These are phyloP conservation scores for Mortierella sp. DNA, from an alignment of 371 early-diverging fungal genomes.

Conservation along the genomic window DNA sequence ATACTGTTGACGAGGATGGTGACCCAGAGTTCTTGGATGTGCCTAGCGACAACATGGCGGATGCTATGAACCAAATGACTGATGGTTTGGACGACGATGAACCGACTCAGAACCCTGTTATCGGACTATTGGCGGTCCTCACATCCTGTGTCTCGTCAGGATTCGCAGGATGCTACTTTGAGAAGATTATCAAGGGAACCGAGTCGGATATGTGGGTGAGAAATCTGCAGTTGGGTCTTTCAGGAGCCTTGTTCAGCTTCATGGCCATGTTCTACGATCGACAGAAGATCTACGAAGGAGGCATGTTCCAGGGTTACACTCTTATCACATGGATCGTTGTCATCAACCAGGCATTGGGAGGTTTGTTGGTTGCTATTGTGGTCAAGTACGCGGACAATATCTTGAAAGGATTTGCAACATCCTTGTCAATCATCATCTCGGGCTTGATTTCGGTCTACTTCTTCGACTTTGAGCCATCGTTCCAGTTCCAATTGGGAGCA, in stretches of 20 bases:
- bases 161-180: slow-evolving; percentile 79
- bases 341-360: slow-evolving; percentile 83
- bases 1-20: slow-evolving; percentile 31
- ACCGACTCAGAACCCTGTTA: slow-evolving; percentile 59
- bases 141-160: slow-evolving; percentile 75
- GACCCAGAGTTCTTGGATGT: slow-evolving; percentile 20
- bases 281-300: slow-evolving; percentile 63
- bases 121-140: slow-evolving; percentile 71
- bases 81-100: slow-evolving; percentile 27
- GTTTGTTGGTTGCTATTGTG: slow-evolving; percentile 87
- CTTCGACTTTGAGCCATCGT: slow-evolving; percentile 78
- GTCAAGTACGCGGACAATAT: slow-evolving; percentile 94
- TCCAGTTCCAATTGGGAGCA: slow-evolving; percentile 75
- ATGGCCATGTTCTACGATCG: slow-evolving; percentile 78
- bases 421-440: slow-evolving; percentile 85
- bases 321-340: slow-evolving; percentile 80
- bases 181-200: slow-evolving; percentile 71
- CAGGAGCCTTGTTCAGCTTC: slow-evolving; percentile 69
- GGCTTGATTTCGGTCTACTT: slow-evolving; percentile 77
- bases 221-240: slow-evolving; percentile 80
- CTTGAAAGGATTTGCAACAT: slow-evolving; percentile 88
- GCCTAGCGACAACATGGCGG: slow-evolving; percentile 28
- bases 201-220: slow-evolving; percentile 83
- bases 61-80: slow-evolving; percentile 32
- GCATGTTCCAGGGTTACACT: slow-evolving; percentile 83